Base-by-base conservation (phyloP, 257 asterid genomes). In the Buddleja alternifolia region DNA sequence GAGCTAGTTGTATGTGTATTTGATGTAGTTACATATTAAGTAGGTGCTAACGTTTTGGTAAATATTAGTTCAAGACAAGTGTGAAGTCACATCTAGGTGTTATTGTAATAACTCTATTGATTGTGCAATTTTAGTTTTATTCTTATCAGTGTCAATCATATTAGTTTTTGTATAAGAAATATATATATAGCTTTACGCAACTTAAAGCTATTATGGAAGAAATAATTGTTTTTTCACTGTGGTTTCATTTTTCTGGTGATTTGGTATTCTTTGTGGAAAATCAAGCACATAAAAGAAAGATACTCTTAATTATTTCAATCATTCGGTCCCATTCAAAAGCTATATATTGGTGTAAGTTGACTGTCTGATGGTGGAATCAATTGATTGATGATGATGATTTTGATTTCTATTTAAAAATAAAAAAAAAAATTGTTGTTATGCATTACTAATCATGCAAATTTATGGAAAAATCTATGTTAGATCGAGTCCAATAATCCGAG, bases 271-370 rank as follows among this genome's bases (percentile, higher is more conserved):
- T 29, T 53, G 67, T 59, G 36, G 61, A 73, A 80, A 73, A 65
- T 76, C 67, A 66, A 69, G 52, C 17, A 41, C 67, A 75, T 55
- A 53, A 69, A 53, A 62, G 67, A 76, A 42, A 73, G 50, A 19
- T 44, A 61, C 47, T 39, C 69, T 56, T 21, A 69, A 72, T 69
- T 37, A 76, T 72, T 62, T 59, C 73, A 70, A 73, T 80, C 77
- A 77, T 66, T 76, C 44, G 36, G 48, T 65, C 39, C 45, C 51
- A 29, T 76, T 74, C 82, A 77, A 80, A 71, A 66, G 75, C 51
- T 20, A 60, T 20, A 60, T 41, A 60, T 59, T 66, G 46, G 70
- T 69, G 72, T 46, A 53, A 71, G 77, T 66, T 74, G 74, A 74
- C 75, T 73, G 78, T 58, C 75, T 61, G 32, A 41, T 20, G 23